Percentiles rank a stretch among this genome's conserved stretches.
Evolutionary conservation across 2,329 filamentous ascomycete species (phyloP).

Genomic region (Botrytis hyacinthi): DNA sequence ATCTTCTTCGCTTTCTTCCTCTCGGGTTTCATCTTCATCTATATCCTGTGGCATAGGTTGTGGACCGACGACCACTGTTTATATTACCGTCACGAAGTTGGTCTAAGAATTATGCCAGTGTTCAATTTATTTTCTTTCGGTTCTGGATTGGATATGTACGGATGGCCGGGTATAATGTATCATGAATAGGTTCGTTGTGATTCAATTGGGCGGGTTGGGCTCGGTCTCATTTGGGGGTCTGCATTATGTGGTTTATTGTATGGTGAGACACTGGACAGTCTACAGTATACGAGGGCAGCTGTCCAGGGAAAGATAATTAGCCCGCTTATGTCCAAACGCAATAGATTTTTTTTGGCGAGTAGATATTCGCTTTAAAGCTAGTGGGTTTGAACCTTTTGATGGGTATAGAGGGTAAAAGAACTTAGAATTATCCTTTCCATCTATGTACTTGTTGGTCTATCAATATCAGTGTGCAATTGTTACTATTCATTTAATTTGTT

Average conservation of each 20-base stretch:
- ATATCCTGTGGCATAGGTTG: background rate
- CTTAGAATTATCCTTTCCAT: background rate
- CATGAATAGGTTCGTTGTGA: background rate
- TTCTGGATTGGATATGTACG: background rate
- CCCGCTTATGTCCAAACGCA: background rate
- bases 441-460: background rate
- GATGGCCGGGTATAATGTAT: background rate
- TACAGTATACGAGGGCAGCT: background rate
- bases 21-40: background rate
- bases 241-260: background rate
- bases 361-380: background rate
- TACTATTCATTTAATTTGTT: background rate
- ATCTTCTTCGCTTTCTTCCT: background rate
- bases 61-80: conserved; percentile 5
- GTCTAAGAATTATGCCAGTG: background rate
- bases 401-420: background rate
- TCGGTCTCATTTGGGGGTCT: too few relatives aligned
- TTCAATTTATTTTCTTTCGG: background rate
- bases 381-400: background rate
- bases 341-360: too few relatives aligned
- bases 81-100: conserved; percentile 2
- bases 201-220: background rate
- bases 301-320: background rate
- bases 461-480: background rate
- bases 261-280: background rate